Evolutionary conservation across 208 protist species (phyloP), one percentile per base, ranked within the genome.

Genomic region (Trypanosoma congolense): DNA sequence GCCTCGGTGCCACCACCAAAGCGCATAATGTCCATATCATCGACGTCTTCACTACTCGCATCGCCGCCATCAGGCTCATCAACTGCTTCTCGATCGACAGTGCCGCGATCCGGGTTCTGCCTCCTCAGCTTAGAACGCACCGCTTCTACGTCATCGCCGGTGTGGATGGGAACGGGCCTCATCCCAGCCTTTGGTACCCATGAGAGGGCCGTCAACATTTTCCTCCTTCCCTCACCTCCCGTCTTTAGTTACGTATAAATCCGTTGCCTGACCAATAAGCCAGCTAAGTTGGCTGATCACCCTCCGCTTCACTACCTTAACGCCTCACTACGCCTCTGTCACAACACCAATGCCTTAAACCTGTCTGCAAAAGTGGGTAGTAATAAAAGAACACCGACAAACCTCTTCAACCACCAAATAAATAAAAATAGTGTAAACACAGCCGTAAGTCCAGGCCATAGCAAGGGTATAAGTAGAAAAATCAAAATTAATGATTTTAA

Each of bases 101-200:
- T 66, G 6, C 69, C 48, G 70, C 74, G 79, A 40, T 83, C 75
- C 18, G 81, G 86, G 63, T 88, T 75, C 49, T 80, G 73, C 28
- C 65, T 58, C n/a, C 69, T 70, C 56, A 91, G 62, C 75, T 94
- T 94, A 31, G 31, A 25, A 42, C 79, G 74, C 14, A 81, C 83
- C 56, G 87, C 56, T 10, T 85, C 75, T 19, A 65, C 52, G 12
- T 57, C 84, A 56, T 94, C 87, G n/a, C 83, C 83, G 61, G 87
- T 91, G 12, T 79, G 70, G 46, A 94, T 80, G 4, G 87, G 83
- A 19, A 56, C 70, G 41, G 79, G 51, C 72, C 83, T 84, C 83
- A 94, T 94, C 12, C 70, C 87, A 36, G 80, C 87, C 60, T 84
- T 85, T 28, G 87, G 87, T 26, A 94, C 76, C 83, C 87, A 94